A percentile compares a stretch with the other conserved stretches of the same genome.
phyloP scores from a whole-genome alignment of 106 monocot species.

The Chionographis japonica region DNA sequence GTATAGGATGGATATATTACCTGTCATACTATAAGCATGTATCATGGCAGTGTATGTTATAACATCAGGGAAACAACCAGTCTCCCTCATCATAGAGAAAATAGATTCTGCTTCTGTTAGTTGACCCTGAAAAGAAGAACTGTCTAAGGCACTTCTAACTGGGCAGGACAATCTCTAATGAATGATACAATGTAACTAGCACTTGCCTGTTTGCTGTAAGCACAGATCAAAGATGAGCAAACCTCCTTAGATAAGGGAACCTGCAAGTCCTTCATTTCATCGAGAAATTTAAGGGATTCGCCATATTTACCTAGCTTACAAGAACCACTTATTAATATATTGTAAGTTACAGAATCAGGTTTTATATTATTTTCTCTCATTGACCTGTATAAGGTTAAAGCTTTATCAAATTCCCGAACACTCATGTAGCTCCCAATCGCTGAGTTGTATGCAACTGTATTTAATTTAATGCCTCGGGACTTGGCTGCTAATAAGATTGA shows the following conservation, averaged over 20 bases:
- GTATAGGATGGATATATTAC: constrained; percentile 25
- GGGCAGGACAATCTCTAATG: background rate
- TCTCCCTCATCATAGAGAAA: constrained; percentile 58
- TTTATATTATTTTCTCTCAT: constrained; percentile 65
- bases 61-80: constrained; percentile 65
- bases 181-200: background rate
- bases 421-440: constrained; percentile 86
- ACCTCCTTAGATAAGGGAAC: constrained; percentile 87
- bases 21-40: constrained; percentile 61
- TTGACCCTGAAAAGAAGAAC: constrained; percentile 54
- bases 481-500: constrained; percentile 66
- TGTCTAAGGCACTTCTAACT: background rate
- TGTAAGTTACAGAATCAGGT: constrained; percentile 81
- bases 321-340: constrained; percentile 81
- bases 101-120: constrained; percentile 70
- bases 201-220: constrained; percentile 77
- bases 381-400: constrained; percentile 51
- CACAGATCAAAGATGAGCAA: constrained; percentile 84
- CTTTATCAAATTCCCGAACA: constrained; percentile 72
- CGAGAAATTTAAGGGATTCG: constrained; percentile 61
- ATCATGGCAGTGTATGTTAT: constrained; percentile 88
- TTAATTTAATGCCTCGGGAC: constrained; percentile 63
- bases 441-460: constrained; percentile 79
- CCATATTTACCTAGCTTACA: constrained; percentile 69
- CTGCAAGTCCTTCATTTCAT: constrained; percentile 67